Evolutionary conservation across 2,329 filamentous ascomycete species (phyloP).

Genomic region (Sordariomycetes sp.): DNA sequence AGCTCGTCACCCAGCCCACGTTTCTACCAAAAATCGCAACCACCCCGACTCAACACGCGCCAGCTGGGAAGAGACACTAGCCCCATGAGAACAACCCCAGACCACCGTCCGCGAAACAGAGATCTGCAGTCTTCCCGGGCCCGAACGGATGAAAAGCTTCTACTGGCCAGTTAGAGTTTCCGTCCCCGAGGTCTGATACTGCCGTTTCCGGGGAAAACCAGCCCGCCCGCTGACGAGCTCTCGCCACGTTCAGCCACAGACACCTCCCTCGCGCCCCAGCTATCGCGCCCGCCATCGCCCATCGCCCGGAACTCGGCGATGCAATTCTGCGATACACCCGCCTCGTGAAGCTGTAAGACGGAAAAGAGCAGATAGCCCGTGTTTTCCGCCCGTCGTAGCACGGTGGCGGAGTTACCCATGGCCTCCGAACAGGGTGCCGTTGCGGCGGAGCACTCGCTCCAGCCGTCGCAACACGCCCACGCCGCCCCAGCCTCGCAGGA

Average conservation of each 20-base stretch:
- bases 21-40: neutral
- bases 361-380: neutral
- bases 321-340: neutral
- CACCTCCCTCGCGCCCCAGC: neutral
- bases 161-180: neutral
- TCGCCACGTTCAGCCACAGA: constrained; percentile 22
- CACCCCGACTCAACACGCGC: neutral
- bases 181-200: neutral
- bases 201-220: neutral
- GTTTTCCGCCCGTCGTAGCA: neutral
- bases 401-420: constrained; percentile 24
- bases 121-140: neutral
- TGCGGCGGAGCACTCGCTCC: constrained; percentile 34
- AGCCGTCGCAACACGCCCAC: constrained; percentile 19
- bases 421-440: constrained; percentile 38
- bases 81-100: neutral
- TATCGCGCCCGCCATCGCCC: neutral
- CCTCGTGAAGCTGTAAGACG: neutral
- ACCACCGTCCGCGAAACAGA: neutral
- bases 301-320: constrained; percentile 1
- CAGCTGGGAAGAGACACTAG: neutral
- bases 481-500: constrained; percentile 7
- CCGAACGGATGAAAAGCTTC: neutral
- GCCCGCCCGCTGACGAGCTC: constrained; percentile 14
- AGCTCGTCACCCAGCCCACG: neutral